These are phyloP conservation scores for Aspergillus fischeri DNA, from an alignment of 2,329 filamentous ascomycete species.

Conservation along the genomic window DNA sequence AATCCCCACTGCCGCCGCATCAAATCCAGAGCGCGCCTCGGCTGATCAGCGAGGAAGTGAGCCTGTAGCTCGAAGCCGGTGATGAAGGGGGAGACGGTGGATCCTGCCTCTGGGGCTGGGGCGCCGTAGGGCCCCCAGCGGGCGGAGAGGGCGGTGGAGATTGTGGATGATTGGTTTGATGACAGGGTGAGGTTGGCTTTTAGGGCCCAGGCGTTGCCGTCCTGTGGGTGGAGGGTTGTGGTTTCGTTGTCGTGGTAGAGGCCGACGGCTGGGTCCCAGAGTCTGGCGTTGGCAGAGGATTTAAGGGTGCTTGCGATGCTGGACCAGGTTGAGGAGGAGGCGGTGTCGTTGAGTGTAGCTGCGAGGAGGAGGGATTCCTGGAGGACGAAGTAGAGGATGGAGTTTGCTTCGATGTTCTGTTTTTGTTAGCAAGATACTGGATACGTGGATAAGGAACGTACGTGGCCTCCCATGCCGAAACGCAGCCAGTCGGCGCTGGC, in stretches of 20 bases:
- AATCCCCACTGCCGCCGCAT: conserved; percentile 50
- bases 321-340: conserved; percentile 15
- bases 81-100: conserved; percentile 42
- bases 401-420: conserved; percentile 36
- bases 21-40: conserved; percentile 40
- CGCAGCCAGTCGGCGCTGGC: conserved; percentile 45
- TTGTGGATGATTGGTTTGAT: conserved; percentile 17
- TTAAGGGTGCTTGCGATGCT: conserved; percentile 18
- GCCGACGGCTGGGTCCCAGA: conserved; percentile 22
- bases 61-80: conserved; percentile 42
- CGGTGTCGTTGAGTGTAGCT: conserved; percentile 16
- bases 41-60: conserved; percentile 38
- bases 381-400: conserved; percentile 40
- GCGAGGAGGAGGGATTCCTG: conserved; percentile 20
- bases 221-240: conserved; percentile 26
- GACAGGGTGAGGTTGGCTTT: conserved; percentile 29
- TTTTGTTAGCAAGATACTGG: neutral
- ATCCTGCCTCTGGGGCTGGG: conserved; percentile 39
- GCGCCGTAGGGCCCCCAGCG: conserved; percentile 47
- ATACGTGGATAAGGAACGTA: conserved; percentile 8
- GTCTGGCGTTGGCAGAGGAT: conserved; percentile 20
- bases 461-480: conserved; percentile 49
- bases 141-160: conserved; percentile 36
- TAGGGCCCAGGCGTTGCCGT: conserved; percentile 39
- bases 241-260: conserved; percentile 30